Evolutionary conservation across 805 yeast species (phyloP).

Genomic region (Ogataea methanolica): DNA sequence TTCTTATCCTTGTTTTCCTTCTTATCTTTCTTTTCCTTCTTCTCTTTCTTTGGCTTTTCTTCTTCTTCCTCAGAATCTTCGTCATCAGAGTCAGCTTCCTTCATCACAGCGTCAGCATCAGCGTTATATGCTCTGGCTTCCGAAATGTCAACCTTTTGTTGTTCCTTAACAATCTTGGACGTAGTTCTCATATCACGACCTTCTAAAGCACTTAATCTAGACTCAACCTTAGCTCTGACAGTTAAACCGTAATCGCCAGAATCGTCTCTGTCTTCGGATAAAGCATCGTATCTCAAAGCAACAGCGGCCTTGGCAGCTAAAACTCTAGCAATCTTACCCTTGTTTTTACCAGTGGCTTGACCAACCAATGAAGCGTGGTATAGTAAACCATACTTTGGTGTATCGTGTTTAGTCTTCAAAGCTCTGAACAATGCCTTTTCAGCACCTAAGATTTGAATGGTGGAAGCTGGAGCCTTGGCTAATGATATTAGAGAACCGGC

Average conservation of each 20-base stretch:
- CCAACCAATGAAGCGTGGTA: conserved; percentile 97
- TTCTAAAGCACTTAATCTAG: conserved; percentile 89
- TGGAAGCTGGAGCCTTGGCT: conserved; percentile 98
- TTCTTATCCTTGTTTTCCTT: conserved; percentile 2
- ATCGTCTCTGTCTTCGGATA: conserved; percentile 95
- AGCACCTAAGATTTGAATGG: conserved; percentile 97
- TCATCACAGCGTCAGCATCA: conserved; percentile 77
- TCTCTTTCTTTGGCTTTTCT: conserved; percentile 19
- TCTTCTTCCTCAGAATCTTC: conserved; percentile 31
- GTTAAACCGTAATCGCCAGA: conserved; percentile 89
- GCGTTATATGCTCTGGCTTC: conserved; percentile 89
- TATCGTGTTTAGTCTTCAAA: conserved; percentile 95
- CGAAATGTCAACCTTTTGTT: conserved; percentile 79
- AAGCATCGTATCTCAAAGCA: conserved; percentile 92
- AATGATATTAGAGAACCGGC: conserved; percentile 91
- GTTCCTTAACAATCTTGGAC: conserved; percentile 74
- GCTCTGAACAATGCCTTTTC: conserved; percentile 99
- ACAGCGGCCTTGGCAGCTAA: conserved; percentile 98
- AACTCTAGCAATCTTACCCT: conserved; percentile 98
- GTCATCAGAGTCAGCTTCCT: conserved; percentile 26
- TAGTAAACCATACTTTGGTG: conserved; percentile 96
- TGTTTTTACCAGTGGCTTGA: conserved; percentile 96
- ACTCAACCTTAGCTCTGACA: conserved; percentile 89
- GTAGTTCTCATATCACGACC: conserved; percentile 95
- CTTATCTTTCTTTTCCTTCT: not conserved